Conservation (phyloP, 1,139 yeast genomes). For the Yamadazyma triangularis region DNA sequence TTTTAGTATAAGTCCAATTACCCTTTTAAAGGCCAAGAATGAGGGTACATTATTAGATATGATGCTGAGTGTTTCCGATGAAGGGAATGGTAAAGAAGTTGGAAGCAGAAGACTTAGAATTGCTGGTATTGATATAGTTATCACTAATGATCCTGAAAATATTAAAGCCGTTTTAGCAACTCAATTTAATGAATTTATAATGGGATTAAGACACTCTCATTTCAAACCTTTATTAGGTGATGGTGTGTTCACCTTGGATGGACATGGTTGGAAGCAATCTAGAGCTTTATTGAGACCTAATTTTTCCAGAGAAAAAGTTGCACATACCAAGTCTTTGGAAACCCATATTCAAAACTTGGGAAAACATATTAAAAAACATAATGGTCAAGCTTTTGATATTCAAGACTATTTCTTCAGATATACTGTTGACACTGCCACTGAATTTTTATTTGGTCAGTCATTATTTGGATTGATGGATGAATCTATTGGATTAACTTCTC, state of each 20-base stretch:
- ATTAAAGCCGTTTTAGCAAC: slow-evolving; percentile 31
- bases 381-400: slow-evolving; percentile 24
- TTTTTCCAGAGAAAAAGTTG: slow-evolving; percentile 47
- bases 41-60: not conserved
- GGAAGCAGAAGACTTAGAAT: slow-evolving; percentile 12
- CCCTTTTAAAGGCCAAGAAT: not conserved
- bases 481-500: slow-evolving; percentile 17
- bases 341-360: slow-evolving; percentile 36
- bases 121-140: slow-evolving; percentile 6
- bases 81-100: slow-evolving; percentile 5
- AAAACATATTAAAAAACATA: slow-evolving; percentile 20
- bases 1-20: not conserved
- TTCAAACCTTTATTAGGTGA: slow-evolving; percentile 44
- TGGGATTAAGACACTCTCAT: slow-evolving; percentile 37
- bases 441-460: slow-evolving; percentile 35
- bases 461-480: slow-evolving; percentile 26
- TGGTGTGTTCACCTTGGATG: slow-evolving; percentile 52
- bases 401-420: slow-evolving; percentile 32
- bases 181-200: slow-evolving; percentile 43
- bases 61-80: too few relatives aligned
- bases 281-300: slow-evolving; percentile 52
- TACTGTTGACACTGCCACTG: slow-evolving; percentile 38
- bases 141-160: slow-evolving; percentile 22
- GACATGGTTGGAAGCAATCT: slow-evolving; percentile 51
- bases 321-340: slow-evolving; percentile 41